Percentiles rank a stretch among this genome's conserved stretches.
Evolutionary conservation across 2,329 filamentous ascomycete species (phyloP).

Genomic region (Fusarium armeniacum): DNA sequence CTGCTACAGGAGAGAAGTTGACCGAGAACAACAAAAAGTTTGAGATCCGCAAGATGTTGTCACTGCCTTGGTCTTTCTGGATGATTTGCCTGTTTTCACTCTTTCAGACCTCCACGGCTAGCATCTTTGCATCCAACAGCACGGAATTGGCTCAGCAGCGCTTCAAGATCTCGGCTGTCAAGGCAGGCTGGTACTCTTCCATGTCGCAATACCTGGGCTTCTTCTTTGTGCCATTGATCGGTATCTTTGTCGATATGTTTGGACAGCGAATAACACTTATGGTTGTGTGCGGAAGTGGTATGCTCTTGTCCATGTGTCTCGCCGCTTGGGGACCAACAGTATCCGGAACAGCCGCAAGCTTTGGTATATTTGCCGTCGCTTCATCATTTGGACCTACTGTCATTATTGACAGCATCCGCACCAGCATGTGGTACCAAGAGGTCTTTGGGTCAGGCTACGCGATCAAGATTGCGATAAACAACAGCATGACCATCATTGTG

Average conservation of each 20-base stretch:
- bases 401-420: constrained; percentile 73
- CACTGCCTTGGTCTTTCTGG: constrained; percentile 73
- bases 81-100: constrained; percentile 66
- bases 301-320: constrained; percentile 67
- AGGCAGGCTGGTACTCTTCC: constrained; percentile 72
- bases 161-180: constrained; percentile 67
- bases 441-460: constrained; percentile 73
- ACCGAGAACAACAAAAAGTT: constrained; percentile 72
- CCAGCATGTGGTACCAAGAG: constrained; percentile 70
- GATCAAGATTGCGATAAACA: constrained; percentile 73
- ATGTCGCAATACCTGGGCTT: constrained; percentile 69
- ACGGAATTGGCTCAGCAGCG: constrained; percentile 73
- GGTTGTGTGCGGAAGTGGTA: constrained; percentile 65
- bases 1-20: constrained; percentile 70
- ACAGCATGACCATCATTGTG: constrained; percentile 73
- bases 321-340: constrained; percentile 65
- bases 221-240: constrained; percentile 69
- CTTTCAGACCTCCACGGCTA: constrained; percentile 70
- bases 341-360: constrained; percentile 69
- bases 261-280: constrained; percentile 69
- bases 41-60: constrained; percentile 67
- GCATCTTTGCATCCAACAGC: constrained; percentile 69
- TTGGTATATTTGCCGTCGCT: constrained; percentile 71
- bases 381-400: constrained; percentile 68
- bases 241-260: constrained; percentile 68